Evolutionary conservation across 2,329 filamentous ascomycete species (phyloP).

Genomic region (Ophidiomyces ophidiicola): DNA sequence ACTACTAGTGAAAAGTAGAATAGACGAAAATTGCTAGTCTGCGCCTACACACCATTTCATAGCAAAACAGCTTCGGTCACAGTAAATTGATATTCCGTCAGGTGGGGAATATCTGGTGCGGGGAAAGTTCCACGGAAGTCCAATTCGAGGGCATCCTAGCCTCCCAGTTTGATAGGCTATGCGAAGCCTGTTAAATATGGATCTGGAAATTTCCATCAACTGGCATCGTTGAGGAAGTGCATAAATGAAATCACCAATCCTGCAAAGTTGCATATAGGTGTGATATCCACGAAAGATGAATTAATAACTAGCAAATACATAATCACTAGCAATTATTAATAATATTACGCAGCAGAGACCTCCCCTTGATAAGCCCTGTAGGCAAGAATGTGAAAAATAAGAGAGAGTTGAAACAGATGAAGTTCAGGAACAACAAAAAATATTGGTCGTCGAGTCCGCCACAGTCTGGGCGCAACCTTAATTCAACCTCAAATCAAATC

Average conservation of each 20-base stretch:
- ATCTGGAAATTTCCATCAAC: background rate
- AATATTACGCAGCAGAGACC: too few species aligned
- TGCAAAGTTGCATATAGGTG: background rate
- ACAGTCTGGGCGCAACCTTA: constrained; percentile 2
- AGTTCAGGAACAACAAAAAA: constrained; percentile 3
- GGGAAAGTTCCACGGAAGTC: background rate
- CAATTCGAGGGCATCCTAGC: background rate
- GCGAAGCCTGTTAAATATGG: background rate
- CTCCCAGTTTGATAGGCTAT: background rate
- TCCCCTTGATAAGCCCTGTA: background rate
- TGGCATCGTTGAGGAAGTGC: too few species aligned
- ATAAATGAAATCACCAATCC: background rate
- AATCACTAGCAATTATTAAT: background rate
- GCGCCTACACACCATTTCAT: background rate
- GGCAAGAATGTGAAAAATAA: background rate
- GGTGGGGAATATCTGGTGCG: background rate
- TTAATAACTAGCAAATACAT: background rate
- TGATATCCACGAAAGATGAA: too few species aligned
- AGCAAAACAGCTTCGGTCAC: background rate
- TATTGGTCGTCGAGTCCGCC: background rate
- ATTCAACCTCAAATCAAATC: background rate
- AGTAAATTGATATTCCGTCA: background rate
- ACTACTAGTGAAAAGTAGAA: background rate
- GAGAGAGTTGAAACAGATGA: constrained; percentile 1
- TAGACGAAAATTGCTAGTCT: too few species aligned